Evolutionary conservation across 305 asterid species (phyloP), one percentile per base, ranked within the genome.

Genomic region (Fraxinus latifolia): DNA sequence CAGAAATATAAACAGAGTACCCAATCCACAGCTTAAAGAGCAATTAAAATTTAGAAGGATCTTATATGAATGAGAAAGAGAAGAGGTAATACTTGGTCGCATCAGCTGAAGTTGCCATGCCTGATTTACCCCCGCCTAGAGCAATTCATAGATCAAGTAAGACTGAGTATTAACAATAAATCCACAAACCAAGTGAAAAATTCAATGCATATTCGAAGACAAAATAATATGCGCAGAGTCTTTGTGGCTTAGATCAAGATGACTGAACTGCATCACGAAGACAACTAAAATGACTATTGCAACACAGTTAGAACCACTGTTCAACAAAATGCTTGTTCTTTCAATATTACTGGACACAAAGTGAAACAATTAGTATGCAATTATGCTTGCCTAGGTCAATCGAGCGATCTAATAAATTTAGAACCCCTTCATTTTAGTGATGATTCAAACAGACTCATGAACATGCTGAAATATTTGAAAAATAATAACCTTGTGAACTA

Each of bases 81-180:
- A 85, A 74, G 87, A 84, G 55, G 32, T 82, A 21, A 75, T 93
- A 95, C 99, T 95, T 95, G 85, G 99, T 94, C 33, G 94, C 95
- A 80, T 95, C 98, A 73, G 91, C 94, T 68, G 92, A 86, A 42
- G 91, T 90, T 71, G 90, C 85, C 84, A 72, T 83, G 44, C 90
- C 91, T 47, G 95, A 83, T 86, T 91, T 92, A 79, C 91, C 86
- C 71, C 39, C 42, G 3, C 42, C 75, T 68, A 31, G 37, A 29
- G 42, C 75, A 68, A 27, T 12, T 68, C 75, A 68, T 14, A 68
- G 75, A 68, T 68, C 75, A 31, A 68, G 74, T 27, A 27, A 68
- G 75, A 29, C 42, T 4, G 21, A 68, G 19, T 27, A 68, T 11
- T 14, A 68, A 68, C 23, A 14, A 65, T 12, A 67, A 27, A 68